A percentile compares a stretch with the other conserved stretches of the same genome.
These are phyloP conservation scores for Collybiopsis confluens DNA, from an alignment of 768 basidiomycete genomes.

Conservation along the genomic window DNA sequence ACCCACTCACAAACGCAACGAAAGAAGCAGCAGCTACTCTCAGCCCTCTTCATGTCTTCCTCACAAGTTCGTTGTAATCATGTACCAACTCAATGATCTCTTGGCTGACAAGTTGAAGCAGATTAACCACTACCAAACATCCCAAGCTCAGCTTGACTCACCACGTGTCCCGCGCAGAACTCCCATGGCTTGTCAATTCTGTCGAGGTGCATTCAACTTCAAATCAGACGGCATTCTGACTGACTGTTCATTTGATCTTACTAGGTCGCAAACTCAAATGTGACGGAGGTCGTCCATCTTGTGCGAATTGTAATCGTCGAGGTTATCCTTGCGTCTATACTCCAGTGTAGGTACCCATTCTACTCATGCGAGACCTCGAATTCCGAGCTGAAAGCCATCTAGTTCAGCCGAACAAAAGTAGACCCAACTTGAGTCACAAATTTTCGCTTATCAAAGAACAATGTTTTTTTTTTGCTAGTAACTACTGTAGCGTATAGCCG, in stretches of 20 bases:
- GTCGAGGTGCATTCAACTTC: slow-evolving; percentile 45
- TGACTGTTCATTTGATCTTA: background rate
- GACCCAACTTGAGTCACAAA: no score
- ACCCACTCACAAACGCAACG: background rate
- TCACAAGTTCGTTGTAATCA: background rate
- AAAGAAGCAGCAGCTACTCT: no score
- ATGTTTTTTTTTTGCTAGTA: no score
- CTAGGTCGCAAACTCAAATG: slow-evolving; percentile 72
- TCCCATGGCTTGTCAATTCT: slow-evolving; percentile 73
- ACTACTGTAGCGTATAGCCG: no score
- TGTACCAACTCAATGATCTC: background rate
- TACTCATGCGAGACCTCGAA: background rate
- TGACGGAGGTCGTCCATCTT: slow-evolving; percentile 59
- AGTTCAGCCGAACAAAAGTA: slow-evolving; percentile 7
- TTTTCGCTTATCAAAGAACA: no score
- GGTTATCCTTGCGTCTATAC: slow-evolving; percentile 54
- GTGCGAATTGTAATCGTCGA: slow-evolving; percentile 62
- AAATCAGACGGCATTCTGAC: background rate
- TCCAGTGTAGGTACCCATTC: slow-evolving; percentile 52
- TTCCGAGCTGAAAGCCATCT: background rate
- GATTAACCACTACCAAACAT: background rate
- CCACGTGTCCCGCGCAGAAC: slow-evolving; percentile 28
- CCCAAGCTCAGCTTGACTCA: background rate
- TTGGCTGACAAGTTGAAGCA: no score
- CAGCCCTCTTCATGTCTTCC: background rate